Base-by-base conservation (phyloP, 2,329 filamentous ascomycete genomes). In the Aspergillus fijiensis region DNA sequence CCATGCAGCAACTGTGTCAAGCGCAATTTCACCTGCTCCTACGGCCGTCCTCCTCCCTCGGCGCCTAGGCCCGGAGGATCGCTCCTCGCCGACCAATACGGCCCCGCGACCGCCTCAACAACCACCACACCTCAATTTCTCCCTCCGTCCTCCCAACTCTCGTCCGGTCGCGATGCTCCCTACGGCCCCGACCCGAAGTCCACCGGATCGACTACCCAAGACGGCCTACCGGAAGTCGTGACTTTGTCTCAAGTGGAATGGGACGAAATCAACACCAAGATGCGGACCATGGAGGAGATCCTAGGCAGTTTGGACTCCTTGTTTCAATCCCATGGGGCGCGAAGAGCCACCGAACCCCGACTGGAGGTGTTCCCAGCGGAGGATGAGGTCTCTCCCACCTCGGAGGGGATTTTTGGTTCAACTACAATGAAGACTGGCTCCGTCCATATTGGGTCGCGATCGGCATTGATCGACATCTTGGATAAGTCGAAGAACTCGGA, bases 361-460 rank as follows among this genome's bases (percentile, higher is more conserved):
- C 47, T 56, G 1, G 60, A 65, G 5, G 49, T 33, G 21, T 59
- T 57, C 6, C 54, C 49, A 33, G 29, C 47, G 14, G 61, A 62
- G 49, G 61, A 63, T 14, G 65, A 65, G 39, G 51, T 47, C 23
- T 70, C 69, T 2, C 63, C 60, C 29, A 61, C 59, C 45, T 68
- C 68, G 27, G 65, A 70, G 27, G 69, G 67, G 16, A 64, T 72
- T 16, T 75, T 73, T 56, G 70, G 67, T 9, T 60, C 70, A n/a
- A 72, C 69, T 55, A 64, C 65, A 21, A 51, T 73, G 62, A 69
- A 80, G 57, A 82, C 83, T 52, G 81, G 84, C 58, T 82, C 81
- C 3, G 81, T 86, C 23, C 84, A 87, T 70, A 74, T 86, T 29
- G 84, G 84, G 9, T 81, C 81, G 23, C 80, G 82, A 55, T 86